phyloP scores from a whole-genome alignment of 805 yeast genomes.

The Saccharomycopsis sp. region DNA sequence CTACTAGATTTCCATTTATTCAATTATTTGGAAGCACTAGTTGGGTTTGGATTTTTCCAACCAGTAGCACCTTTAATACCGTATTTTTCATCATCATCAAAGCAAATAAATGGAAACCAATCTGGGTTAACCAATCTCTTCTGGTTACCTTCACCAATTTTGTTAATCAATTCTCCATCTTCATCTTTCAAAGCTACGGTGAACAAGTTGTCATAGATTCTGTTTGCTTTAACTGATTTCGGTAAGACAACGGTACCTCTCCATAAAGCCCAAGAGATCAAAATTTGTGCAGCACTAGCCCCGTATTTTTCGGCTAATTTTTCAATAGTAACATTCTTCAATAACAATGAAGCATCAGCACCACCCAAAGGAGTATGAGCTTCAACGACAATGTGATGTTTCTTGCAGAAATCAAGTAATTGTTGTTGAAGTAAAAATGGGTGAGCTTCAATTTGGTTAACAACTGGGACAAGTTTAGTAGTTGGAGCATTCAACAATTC shows the following conservation, averaged over 20 bases:
- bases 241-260: slow-evolving; percentile 47
- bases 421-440: slow-evolving; percentile 63
- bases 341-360: slow-evolving; percentile 45
- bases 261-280: slow-evolving; percentile 45
- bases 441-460: slow-evolving; percentile 72
- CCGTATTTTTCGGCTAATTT: slow-evolving; percentile 38
- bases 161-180: slow-evolving; percentile 29
- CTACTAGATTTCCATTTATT: too few species aligned
- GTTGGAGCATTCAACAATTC: slow-evolving; percentile 42
- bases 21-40: slow-evolving; percentile 8
- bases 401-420: slow-evolving; percentile 44
- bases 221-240: slow-evolving; percentile 38
- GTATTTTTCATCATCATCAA: slow-evolving; percentile 22
- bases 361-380: slow-evolving; percentile 84
- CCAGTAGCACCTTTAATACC: slow-evolving; percentile 18
- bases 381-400: slow-evolving; percentile 49
- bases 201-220: slow-evolving; percentile 36
- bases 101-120: slow-evolving; percentile 22
- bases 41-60: slow-evolving; percentile 22
- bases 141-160: slow-evolving; percentile 26
- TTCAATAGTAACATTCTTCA: slow-evolving; percentile 36
- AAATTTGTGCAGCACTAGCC: slow-evolving; percentile 36
- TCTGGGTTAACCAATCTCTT: slow-evolving; percentile 33
- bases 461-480: slow-evolving; percentile 54
- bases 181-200: slow-evolving; percentile 31